These are phyloP conservation scores for Hypomontagnella submonticulosa DNA, from an alignment of 495 filamentous ascomycete species.

Conservation along the genomic window DNA sequence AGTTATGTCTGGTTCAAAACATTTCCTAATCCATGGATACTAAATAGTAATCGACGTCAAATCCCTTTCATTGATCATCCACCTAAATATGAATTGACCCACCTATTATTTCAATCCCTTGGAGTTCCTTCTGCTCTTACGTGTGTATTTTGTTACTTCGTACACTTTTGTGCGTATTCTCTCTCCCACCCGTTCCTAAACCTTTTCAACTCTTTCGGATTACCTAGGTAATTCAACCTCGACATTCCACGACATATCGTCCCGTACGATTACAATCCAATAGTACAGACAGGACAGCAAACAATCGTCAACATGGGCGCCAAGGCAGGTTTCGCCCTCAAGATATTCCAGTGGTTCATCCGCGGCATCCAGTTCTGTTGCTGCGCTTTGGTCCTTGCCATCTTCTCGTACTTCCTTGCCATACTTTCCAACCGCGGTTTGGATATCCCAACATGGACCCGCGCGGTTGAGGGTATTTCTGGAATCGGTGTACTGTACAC, in stretches of 20 bases:
- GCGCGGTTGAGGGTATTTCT: conserved; percentile 84
- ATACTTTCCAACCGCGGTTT: conserved; percentile 67
- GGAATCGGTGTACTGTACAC: conserved; percentile 79
- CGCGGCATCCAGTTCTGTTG: conserved; percentile 78
- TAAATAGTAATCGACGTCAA: conserved; percentile 29
- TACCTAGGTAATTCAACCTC: conserved; percentile 7
- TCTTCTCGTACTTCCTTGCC: conserved; percentile 81
- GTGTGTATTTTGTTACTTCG: conserved; percentile 23
- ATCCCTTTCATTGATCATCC: conserved; percentile 42
- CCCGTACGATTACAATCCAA: conserved; percentile 37
- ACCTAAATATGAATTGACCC: conserved; percentile 9
- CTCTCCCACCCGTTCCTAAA: conserved; percentile 15
- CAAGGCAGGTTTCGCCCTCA: conserved; percentile 66
- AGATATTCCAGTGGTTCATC: conserved; percentile 69
- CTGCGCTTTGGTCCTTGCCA: conserved; percentile 76
- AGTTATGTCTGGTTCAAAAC: background rate
- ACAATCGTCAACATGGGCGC: conserved; percentile 52
- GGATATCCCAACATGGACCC: conserved; percentile 69
- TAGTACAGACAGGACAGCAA: conserved; percentile 29
- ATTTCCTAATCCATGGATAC: conserved; percentile 1
- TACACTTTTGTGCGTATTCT: conserved; percentile 13
- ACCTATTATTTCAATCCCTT: conserved; percentile 36
- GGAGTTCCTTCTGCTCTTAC: background rate
- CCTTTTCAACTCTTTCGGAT: conserved; percentile 4
- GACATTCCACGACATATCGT: conserved; percentile 39